These are phyloP conservation scores for Diddensiella santjacobensis DNA, from an alignment of 805 yeast species.

Conservation along the genomic window DNA sequence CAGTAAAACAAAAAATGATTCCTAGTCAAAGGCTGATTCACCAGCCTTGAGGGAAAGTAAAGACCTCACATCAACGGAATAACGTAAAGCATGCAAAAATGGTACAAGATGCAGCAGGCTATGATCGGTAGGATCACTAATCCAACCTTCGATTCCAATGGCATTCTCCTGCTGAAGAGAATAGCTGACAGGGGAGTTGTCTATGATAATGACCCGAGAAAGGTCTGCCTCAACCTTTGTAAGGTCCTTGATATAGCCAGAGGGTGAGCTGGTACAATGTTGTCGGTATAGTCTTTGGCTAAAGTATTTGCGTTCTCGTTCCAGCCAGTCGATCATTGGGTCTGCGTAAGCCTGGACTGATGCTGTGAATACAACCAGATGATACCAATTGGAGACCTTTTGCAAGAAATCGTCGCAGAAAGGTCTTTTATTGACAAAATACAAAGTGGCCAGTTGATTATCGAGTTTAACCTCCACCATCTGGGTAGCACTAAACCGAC, in stretches of 20 bases:
- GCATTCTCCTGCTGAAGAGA: constrained; percentile 83
- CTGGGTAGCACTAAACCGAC: constrained; percentile 45
- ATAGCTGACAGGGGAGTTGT: constrained; percentile 90
- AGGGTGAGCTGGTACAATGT: constrained; percentile 65
- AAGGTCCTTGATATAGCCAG: constrained; percentile 80
- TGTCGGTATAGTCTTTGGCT: constrained; percentile 66
- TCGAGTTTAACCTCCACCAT: constrained; percentile 78
- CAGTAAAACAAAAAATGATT: neutral
- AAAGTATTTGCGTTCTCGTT: constrained; percentile 55
- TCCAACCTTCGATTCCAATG: constrained; percentile 95
- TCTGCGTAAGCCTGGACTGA: constrained; percentile 94
- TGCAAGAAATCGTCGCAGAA: constrained; percentile 79
- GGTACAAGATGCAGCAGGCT: constrained; percentile 82
- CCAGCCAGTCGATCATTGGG: constrained; percentile 91
- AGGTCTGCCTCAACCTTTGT: constrained; percentile 52
- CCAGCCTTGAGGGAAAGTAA: constrained; percentile 73
- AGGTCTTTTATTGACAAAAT: constrained; percentile 89
- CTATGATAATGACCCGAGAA: constrained; percentile 70
- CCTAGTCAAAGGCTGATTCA: constrained; percentile 48
- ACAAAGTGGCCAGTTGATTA: constrained; percentile 70
- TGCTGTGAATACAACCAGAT: constrained; percentile 89
- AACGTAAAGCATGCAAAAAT: constrained; percentile 66
- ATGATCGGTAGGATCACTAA: constrained; percentile 87
- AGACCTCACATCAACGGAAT: constrained; percentile 79
- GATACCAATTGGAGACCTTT: constrained; percentile 81